These are phyloP conservation scores for Diaporthe destruens DNA, from an alignment of 2,329 filamentous ascomycete species.

Conservation along the genomic window DNA sequence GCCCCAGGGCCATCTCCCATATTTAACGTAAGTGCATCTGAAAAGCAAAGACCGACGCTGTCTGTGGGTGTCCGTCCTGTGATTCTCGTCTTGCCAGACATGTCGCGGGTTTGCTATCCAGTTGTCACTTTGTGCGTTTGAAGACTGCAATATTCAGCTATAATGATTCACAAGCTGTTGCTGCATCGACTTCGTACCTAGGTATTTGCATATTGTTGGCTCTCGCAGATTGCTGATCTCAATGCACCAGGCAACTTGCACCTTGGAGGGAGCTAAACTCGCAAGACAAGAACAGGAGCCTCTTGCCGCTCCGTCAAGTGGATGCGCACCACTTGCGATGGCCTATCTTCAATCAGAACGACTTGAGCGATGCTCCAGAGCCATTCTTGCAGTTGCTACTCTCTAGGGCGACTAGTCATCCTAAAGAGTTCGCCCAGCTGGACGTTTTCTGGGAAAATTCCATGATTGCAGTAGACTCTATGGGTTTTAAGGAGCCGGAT, in stretches of 20 bases:
- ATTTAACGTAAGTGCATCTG: conserved; percentile 5
- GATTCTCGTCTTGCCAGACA: background rate
- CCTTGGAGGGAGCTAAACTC: background rate
- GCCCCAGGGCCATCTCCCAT: background rate
- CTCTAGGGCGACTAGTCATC: background rate
- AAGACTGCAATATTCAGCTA: background rate
- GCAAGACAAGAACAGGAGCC: background rate
- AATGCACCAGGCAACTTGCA: background rate
- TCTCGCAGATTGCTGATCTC: background rate
- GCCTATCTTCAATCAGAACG: background rate
- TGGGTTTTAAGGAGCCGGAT: no score
- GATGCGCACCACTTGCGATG: background rate
- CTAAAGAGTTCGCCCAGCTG: background rate
- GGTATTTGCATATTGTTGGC: no score
- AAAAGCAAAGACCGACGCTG: background rate
- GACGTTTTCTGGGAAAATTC: background rate
- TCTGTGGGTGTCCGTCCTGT: background rate
- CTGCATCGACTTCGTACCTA: background rate
- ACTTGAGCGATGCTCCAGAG: background rate
- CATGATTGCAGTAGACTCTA: background rate
- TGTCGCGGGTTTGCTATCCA: background rate
- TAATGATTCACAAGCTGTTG: background rate
- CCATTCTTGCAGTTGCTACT: background rate
- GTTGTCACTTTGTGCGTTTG: background rate
- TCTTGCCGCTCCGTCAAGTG: background rate